Evolutionary conservation across 2,329 filamentous ascomycete species (phyloP), one percentile per base, ranked within the genome.

Genomic region (Fusarium xylarioides): DNA sequence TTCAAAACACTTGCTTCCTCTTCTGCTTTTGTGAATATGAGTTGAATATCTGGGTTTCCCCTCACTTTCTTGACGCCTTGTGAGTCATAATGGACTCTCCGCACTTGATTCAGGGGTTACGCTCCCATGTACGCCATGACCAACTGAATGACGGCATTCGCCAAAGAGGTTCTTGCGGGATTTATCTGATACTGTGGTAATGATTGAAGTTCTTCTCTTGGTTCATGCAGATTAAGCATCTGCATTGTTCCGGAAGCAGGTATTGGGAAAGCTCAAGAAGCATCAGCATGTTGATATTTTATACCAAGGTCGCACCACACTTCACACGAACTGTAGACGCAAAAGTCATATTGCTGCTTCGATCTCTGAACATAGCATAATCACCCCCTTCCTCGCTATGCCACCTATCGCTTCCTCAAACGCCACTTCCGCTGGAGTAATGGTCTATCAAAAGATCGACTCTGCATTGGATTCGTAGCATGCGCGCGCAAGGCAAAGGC

Each of bases 351-450:
- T 59, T 54, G 47, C 37, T 47, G 47, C 54, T 56, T 65, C 54
- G 34, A 67, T 69, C 23, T 65, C 44, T 57, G 50, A 74, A 38
- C 52, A 38, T 72, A 68, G 49, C 63, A 58, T 61, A 52, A 58
- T 53, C 57, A 53, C 38, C 43, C 47, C 30, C 62, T 9, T 60
- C 58, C 28, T 60, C 30, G 42, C 47, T 30, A 35, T n/a, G 32
- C 46, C 32, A 62, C 28, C 43, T 35, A 26, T 35, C 40, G 52
- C 49, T 63, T 60, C 53, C 47, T 50, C 62, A 54, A 34, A 37
- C 40, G 28, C 50, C 37, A 47, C 43, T 47, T 55, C 40, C 46
- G 26, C 21, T 44, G 38, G 54, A 71, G 66, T 49, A 30, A 56
- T 44, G 42, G 23, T 71, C 46, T 35, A 38, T 50, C 55, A 30